Base-by-base conservation (phyloP, 306 rosid genomes). In the Cotoneaster glaucophyllus region DNA sequence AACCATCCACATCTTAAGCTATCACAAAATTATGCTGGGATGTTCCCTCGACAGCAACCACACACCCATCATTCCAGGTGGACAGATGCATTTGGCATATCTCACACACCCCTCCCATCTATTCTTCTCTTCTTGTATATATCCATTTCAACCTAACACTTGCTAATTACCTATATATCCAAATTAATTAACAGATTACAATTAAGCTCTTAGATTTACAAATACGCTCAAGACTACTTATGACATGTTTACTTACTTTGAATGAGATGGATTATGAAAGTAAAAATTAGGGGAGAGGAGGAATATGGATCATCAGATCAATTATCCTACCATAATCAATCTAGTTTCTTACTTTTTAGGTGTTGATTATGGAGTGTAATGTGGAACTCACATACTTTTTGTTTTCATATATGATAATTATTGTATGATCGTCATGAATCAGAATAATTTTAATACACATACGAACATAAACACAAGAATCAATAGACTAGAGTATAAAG, bases 11-110 rank as follows among this genome's bases (percentile, higher is more conserved):
- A 52, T 79, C 85, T 50, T 32, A 28, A 69, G 37, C 74, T 31
- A 43, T 73, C 63, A 62, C 52, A 56, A 54, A 34, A 19, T 62
- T 17, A 21, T 67, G 83, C 76, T 75, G 77, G 73, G 75, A 83
- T 84, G 85, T 77, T 86, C 76, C 80, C 83, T 83, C 83, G 71
- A 73, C 34, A 61, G 72, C 73, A 82, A 83, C 88, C 67, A 44
- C 74, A 77, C 68, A 64, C 78, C 84, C 67, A 74, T 69, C 77
- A 22, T 6, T 56, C 45, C 48, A 54, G 26, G n/a, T 8, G 66
- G 43, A 31, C 45, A 69, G 57, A 39, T 57, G 21, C 57, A 61
- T 70, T 71, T 13, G 41, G 28, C 50, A 37, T 6, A 67, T 50
- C 18, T 21, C 56, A 4, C 58, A 53, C 58, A 53, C 57, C 21